Percentiles rank a stretch among this genome's conserved stretches.
Conservation (phyloP, 345 rosid species). For the Pugionium cornutum region DNA sequence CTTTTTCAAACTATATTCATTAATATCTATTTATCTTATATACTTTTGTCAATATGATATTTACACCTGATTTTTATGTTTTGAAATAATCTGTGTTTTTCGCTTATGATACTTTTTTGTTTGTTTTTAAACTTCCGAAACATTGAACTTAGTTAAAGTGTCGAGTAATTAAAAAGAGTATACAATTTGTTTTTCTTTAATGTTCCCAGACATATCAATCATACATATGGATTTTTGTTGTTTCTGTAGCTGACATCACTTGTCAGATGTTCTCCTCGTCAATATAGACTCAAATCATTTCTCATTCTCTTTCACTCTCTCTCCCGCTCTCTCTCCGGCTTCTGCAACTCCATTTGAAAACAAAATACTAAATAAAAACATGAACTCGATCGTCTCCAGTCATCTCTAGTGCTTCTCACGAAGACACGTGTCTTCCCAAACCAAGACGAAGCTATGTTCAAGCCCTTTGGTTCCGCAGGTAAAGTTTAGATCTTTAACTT, state of each 20-base stretch:
- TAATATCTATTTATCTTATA: too few species aligned
- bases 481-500: conserved; percentile 1
- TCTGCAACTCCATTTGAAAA: conserved; percentile 22
- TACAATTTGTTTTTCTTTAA: conserved; percentile 25
- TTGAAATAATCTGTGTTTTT: too few species aligned
- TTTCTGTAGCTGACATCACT: conserved; percentile 24
- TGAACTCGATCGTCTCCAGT: conserved; percentile 19
- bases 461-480: conserved; percentile 30
- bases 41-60: too few species aligned
- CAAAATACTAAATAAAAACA: conserved; percentile 8
- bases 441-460: conserved; percentile 22
- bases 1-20: too few species aligned
- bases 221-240: background rate
- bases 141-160: too few species aligned
- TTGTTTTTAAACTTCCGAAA: too few species aligned
- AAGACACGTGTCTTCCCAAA: conserved; percentile 26
- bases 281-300: conserved; percentile 6
- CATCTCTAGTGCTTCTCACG: conserved; percentile 28
- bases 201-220: background rate
- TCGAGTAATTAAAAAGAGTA: background rate
- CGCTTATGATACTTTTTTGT: too few species aligned
- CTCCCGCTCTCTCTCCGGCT: conserved; percentile 12
- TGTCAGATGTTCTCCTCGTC: conserved; percentile 5
- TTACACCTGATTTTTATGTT: too few species aligned
- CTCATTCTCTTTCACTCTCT: background rate